phyloP scores from a whole-genome alignment of 129 eudicot genomes.

The Ambrosia trifida region DNA sequence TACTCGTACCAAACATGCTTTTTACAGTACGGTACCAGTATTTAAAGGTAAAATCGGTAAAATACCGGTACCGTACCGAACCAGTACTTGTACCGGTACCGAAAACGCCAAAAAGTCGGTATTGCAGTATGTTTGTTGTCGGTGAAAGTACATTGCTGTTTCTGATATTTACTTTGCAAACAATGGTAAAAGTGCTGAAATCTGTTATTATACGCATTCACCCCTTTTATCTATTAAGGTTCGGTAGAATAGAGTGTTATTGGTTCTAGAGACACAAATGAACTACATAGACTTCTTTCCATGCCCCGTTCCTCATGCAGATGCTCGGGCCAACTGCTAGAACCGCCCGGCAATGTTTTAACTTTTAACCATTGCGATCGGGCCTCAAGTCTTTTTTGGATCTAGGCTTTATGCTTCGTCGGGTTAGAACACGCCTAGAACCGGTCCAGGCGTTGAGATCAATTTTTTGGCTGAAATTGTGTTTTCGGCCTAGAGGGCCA shows the following conservation, averaged over 20 bases:
- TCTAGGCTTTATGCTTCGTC: background rate
- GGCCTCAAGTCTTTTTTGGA: background rate
- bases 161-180: background rate
- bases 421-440: background rate
- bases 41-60: too few species aligned
- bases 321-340: background rate
- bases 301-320: background rate
- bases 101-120: too few species aligned
- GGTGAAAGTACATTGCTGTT: background rate
- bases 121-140: too few species aligned
- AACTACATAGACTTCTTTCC: background rate
- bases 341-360: background rate
- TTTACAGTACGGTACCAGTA: too few species aligned
- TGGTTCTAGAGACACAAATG: background rate
- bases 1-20: too few species aligned
- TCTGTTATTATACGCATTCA: background rate
- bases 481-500: background rate
- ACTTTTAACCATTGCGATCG: background rate
- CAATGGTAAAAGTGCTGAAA: background rate
- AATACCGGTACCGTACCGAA: too few species aligned
- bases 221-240: background rate
- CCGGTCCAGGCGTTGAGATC: background rate
- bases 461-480: background rate
- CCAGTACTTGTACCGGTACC: too few species aligned
- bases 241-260: background rate